A percentile compares a stretch with the other conserved stretches of the same genome.
Evolutionary conservation across 164 flowering plant species (phyloP).

Genomic region (Brasenia schreberi): DNA sequence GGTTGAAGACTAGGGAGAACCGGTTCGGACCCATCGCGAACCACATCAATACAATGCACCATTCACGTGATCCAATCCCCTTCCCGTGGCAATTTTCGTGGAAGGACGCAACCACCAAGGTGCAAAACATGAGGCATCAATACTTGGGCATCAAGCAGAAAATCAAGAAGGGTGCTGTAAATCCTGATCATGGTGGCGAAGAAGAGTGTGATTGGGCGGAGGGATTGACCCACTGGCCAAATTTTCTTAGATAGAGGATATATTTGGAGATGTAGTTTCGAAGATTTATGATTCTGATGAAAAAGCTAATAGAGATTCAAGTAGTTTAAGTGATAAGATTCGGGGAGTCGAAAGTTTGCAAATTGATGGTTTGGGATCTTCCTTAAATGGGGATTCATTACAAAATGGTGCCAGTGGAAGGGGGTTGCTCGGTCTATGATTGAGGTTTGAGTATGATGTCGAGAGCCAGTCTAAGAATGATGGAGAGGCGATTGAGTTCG

Average conservation of each 20-base stretch:
- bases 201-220: conserved; percentile 82
- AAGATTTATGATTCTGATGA: conserved; percentile 10
- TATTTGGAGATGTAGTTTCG: conserved; percentile 61
- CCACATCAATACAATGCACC: conserved; percentile 59
- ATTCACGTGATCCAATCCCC: conserved; percentile 42
- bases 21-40: conserved; percentile 62
- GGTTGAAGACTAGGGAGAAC: conserved; percentile 79
- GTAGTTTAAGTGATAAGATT: conserved; percentile 13
- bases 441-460: conserved; percentile 57
- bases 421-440: conserved; percentile 39
- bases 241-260: conserved; percentile 78
- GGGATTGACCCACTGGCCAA: conserved; percentile 78
- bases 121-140: conserved; percentile 95
- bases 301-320: conserved; percentile 10
- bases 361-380: conserved; percentile 32
- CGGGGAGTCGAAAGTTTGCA: conserved; percentile 20
- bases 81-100: conserved; percentile 90
- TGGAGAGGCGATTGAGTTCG: conserved; percentile 37
- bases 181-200: neutral
- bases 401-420: conserved; percentile 34
- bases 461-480: conserved; percentile 28
- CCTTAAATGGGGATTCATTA: conserved; percentile 7
- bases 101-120: conserved; percentile 92
- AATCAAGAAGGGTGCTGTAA: conserved; percentile 35
- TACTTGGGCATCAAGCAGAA: conserved; percentile 84